These are phyloP conservation scores for Pleurotus salmoneostramineus DNA, from an alignment of 768 basidiomycete genomes.

Conservation along the genomic window DNA sequence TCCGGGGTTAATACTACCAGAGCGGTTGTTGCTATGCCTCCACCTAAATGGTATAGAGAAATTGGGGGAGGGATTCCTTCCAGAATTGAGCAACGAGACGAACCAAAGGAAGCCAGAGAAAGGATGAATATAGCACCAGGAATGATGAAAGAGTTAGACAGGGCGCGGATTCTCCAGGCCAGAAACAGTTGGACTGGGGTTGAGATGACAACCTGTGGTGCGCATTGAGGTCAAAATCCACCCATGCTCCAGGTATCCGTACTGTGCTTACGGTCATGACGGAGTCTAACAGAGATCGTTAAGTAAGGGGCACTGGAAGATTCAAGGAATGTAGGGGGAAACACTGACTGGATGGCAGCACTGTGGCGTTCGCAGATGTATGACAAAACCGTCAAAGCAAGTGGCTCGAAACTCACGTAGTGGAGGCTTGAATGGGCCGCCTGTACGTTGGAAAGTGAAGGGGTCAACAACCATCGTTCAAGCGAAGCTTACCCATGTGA, in stretches of 20 bases:
- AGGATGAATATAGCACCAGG: background rate
- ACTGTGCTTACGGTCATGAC: slow-evolving; percentile 1
- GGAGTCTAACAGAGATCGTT: background rate
- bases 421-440: background rate
- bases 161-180: slow-evolving; percentile 5
- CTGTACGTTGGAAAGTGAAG: background rate
- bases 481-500: background rate
- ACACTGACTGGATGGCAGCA: slow-evolving; percentile 2
- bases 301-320: background rate
- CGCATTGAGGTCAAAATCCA: background rate
- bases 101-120: slow-evolving; percentile 3
- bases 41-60: background rate
- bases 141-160: background rate
- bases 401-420: background rate
- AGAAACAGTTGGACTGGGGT: slow-evolving; percentile 9
- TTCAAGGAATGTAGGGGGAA: background rate
- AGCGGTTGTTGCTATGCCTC: slow-evolving; percentile 1
- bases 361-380: background rate
- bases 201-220: slow-evolving; percentile 6
- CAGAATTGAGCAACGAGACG: background rate
- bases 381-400: background rate
- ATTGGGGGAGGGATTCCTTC: background rate
- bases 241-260: too few species aligned
- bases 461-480: too few species aligned
- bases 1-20: background rate